A percentile compares a stretch with the other conserved stretches of the same genome.
These are phyloP conservation scores for Dothidotthia symphoricarpi DNA, from an alignment of 2,329 filamentous ascomycete genomes.

Conservation along the genomic window DNA sequence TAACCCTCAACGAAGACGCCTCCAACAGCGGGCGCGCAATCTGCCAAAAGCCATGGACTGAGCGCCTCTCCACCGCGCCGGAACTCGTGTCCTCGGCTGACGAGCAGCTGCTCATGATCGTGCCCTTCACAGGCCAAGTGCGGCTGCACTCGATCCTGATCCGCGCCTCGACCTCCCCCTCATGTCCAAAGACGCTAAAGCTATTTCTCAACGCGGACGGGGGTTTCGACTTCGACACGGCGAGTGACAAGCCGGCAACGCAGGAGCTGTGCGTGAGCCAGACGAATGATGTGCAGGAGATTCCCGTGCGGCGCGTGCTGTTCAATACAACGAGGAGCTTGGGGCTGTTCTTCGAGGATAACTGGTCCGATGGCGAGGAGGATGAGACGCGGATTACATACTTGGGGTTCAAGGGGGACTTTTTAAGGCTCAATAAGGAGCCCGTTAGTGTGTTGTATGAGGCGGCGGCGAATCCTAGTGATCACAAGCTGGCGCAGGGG, in stretches of 20 bases:
- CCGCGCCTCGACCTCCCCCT: slow-evolving; percentile 68
- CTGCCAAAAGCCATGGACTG: slow-evolving; percentile 86
- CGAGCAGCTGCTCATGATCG: slow-evolving; percentile 87
- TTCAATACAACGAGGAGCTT: slow-evolving; percentile 85
- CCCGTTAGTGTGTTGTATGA: slow-evolving; percentile 89
- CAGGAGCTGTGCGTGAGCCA: slow-evolving; percentile 77
- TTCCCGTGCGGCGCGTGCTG: slow-evolving; percentile 80
- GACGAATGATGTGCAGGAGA: slow-evolving; percentile 79
- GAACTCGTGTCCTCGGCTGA: slow-evolving; percentile 84
- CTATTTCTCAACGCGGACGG: slow-evolving; percentile 80
- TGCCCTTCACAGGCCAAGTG: slow-evolving; percentile 91
- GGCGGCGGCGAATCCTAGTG: slow-evolving; percentile 84
- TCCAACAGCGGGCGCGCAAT: slow-evolving; percentile 69
- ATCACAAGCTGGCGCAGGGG: slow-evolving; percentile 63
- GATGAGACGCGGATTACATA: slow-evolving; percentile 78
- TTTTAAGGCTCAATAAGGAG: slow-evolving; percentile 80
- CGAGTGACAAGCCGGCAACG: slow-evolving; percentile 66
- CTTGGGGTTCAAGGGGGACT: slow-evolving; percentile 90
- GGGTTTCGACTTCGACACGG: slow-evolving; percentile 74
- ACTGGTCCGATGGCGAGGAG: slow-evolving; percentile 74
- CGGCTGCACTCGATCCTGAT: slow-evolving; percentile 88
- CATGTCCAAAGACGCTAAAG: slow-evolving; percentile 78
- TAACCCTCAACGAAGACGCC: slow-evolving; percentile 76
- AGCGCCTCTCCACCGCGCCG: slow-evolving; percentile 68
- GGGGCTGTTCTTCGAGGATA: slow-evolving; percentile 86